phyloP scores from a whole-genome alignment of 2,329 filamentous ascomycete species.

The Colletotrichum siamense region DNA sequence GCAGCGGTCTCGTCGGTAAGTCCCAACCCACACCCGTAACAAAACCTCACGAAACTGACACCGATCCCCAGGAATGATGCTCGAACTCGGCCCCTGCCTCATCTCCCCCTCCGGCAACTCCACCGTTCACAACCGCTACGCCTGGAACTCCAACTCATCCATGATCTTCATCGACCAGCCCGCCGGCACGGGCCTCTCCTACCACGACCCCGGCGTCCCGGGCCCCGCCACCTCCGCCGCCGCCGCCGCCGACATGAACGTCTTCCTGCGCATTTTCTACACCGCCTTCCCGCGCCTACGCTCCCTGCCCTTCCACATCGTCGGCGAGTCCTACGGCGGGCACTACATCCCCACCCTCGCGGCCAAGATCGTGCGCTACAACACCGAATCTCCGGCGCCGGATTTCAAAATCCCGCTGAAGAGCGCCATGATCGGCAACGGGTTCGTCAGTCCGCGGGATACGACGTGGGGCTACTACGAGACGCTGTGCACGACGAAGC shows the following conservation, averaged over 20 bases:
- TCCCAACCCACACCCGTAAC: accelerated
- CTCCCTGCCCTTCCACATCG: slow-evolving; percentile 46
- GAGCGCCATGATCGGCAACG: slow-evolving; percentile 52
- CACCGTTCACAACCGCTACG: slow-evolving; percentile 20
- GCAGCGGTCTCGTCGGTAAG: slow-evolving; percentile 54
- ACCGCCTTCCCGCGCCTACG: slow-evolving; percentile 46
- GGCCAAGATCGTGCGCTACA: slow-evolving; percentile 48
- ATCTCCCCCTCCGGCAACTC: slow-evolving; percentile 14
- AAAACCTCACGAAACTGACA: neutral
- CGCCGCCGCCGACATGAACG: slow-evolving; percentile 52
- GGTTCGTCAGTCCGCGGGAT: slow-evolving; percentile 35
- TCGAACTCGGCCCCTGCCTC: slow-evolving; percentile 22
- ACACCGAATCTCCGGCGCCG: slow-evolving; percentile 40
- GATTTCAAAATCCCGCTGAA: slow-evolving; percentile 45
- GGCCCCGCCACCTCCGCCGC: slow-evolving; percentile 43
- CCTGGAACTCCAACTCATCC: slow-evolving; percentile 27
- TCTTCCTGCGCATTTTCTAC: slow-evolving; percentile 53
- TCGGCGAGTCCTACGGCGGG: slow-evolving; percentile 55
- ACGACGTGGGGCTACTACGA: slow-evolving; percentile 25
- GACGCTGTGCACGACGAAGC: slow-evolving; percentile 24
- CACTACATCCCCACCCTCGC: slow-evolving; percentile 52
- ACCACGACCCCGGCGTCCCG: slow-evolving; percentile 27
- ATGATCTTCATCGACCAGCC: slow-evolving; percentile 55
- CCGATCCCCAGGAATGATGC: slow-evolving; percentile 2
- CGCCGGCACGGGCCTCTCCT: slow-evolving; percentile 65